Percentiles rank a stretch among this genome's conserved stretches.
These are phyloP conservation scores for Pseudisothecium myosuroides DNA, from an alignment of 225 moss, liverwort and hornwort genomes.

Conservation along the genomic window DNA sequence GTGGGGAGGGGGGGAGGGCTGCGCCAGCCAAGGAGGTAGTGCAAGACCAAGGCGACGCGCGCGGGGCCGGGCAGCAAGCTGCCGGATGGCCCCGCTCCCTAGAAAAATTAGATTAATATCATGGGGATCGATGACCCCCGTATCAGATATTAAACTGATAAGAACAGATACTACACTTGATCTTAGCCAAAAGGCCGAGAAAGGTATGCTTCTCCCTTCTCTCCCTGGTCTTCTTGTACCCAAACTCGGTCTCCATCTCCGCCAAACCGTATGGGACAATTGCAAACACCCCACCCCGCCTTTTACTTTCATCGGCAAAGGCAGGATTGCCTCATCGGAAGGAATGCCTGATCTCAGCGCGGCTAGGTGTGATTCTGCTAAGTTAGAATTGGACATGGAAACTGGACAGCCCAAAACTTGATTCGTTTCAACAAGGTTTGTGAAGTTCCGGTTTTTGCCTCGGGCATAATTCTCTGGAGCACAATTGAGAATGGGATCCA, in stretches of 20 bases:
- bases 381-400: not conserved
- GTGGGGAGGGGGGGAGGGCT: not conserved
- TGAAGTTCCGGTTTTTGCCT: no score
- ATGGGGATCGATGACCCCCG: conserved; percentile 57
- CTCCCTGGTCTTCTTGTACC: not conserved
- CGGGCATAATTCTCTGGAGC: not conserved
- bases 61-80: conserved; percentile 25
- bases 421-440: not conserved
- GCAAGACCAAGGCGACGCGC: conserved; percentile 18
- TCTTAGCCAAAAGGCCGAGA: conserved; percentile 88
- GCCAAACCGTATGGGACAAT: not conserved
- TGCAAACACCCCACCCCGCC: not conserved
- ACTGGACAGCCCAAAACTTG: no score
- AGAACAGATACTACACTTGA: conserved; percentile 92
- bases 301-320: not conserved
- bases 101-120: conserved; percentile 85
- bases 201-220: accelerated
- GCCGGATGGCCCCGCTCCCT: not conserved
- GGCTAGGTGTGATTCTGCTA: not conserved
- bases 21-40: conserved; percentile 15
- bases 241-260: not conserved
- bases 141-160: conserved; percentile 91
- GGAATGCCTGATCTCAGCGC: not conserved
- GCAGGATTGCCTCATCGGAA: no score
- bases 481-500: not conserved